These are phyloP conservation scores for Corylus americana DNA, from an alignment of 306 rosid genomes.

Conservation along the genomic window DNA sequence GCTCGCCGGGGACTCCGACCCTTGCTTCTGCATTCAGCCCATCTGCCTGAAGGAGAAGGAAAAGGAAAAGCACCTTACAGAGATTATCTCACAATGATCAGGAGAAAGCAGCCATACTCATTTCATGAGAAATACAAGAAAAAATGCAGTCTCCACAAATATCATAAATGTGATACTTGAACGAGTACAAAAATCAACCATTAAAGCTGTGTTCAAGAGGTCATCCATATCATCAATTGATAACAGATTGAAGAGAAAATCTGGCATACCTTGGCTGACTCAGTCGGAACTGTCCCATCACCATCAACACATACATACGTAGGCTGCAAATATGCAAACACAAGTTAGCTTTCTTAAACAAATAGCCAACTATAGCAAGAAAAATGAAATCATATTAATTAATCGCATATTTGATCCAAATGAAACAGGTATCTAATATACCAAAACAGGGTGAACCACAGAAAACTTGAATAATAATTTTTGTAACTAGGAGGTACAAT, in stretches of 20 bases:
- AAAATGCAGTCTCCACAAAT: neutral
- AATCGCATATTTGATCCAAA: neutral
- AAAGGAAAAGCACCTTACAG: neutral
- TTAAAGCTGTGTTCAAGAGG: too few species aligned
- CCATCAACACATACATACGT: constrained; percentile 72
- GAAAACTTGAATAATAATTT: neutral
- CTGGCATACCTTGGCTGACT: constrained; percentile 80
- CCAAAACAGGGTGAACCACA: neutral
- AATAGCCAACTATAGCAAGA: constrained; percentile 1
- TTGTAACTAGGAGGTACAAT: constrained; percentile 11
- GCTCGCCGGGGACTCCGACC: constrained; percentile 90
- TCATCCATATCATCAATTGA: neutral
- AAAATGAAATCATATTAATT: neutral
- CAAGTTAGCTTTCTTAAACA: constrained; percentile 15
- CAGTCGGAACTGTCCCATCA: constrained; percentile 92
- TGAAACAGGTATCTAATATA: neutral
- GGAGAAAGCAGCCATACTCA: neutral
- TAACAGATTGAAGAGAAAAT: constrained; percentile 18
- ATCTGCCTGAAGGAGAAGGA: constrained; percentile 64
- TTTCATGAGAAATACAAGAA: neutral
- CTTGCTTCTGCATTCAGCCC: constrained; percentile 90
- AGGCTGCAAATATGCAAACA: constrained; percentile 57
- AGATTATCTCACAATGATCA: neutral
- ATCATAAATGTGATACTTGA: neutral
- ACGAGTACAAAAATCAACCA: neutral